Evolutionary conservation across 2,329 filamentous ascomycete species (phyloP), one percentile per base, ranked within the genome.

Genomic region (Clonostachys solani): DNA sequence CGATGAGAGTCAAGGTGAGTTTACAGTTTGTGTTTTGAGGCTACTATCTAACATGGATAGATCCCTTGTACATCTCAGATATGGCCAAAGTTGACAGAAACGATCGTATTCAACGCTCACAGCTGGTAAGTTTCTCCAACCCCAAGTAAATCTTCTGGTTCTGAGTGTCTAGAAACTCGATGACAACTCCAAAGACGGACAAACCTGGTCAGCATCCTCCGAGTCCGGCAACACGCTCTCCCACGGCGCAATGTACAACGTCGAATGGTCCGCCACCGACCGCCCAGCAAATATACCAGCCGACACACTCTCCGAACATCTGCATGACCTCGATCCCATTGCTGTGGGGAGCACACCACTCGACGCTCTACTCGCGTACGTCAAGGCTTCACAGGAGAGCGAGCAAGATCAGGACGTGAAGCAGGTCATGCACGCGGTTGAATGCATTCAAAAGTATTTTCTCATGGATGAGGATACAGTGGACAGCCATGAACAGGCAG

Each of bases 191-290:
- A n/a, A n/a, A n/a, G n/a, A n/a, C n/a, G n/a, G n/a, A n/a, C n/a
- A n/a, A n/a, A n/a, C n/a, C n/a, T n/a, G n/a, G n/a, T n/a, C n/a
- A n/a, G n/a, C n/a, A n/a, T n/a, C n/a, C n/a, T n/a, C n/a, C n/a
- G n/a, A n/a, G n/a, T n/a, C n/a, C n/a, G n/a, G n/a, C n/a, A n/a
- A n/a, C n/a, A n/a, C n/a, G n/a, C n/a, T n/a, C 54, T 65, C 58
- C 43, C 68, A 71, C 42, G 67, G 63, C 0, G 56, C 63, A 17
- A 65, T 69, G 58, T 71, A 71, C 48, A 50, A 58, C 3, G 68
- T 71, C 2, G 19, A 41, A 2, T 72, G 66, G 66, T 52, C 68
- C 33, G n/a, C 40, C 3, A 44, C 50, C 3, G 48, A 52, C 0
- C 59, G 59, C 40, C 66, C 67, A 1, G 33, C 42, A 4, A 54